A percentile compares a stretch with the other conserved stretches of the same genome.
phyloP scores from a whole-genome alignment of 2,329 filamentous ascomycete genomes.

The Calonectria pauciramosa region DNA sequence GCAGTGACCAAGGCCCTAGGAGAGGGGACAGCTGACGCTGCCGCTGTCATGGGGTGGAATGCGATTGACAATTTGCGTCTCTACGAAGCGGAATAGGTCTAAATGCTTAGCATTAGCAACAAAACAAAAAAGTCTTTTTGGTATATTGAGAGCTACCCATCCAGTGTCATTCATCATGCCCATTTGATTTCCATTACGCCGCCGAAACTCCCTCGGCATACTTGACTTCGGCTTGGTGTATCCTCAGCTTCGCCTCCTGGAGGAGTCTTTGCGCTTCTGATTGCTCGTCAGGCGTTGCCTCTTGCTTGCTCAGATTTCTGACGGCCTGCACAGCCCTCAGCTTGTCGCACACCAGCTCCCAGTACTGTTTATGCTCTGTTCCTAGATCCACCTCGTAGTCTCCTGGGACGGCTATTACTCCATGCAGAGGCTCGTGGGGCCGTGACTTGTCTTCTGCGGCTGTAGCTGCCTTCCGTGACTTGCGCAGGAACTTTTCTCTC shows the following conservation, averaged over 20 bases:
- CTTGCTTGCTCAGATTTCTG: conserved; percentile 48
- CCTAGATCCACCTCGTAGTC: conserved; percentile 50
- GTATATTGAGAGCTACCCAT: conserved; percentile 39
- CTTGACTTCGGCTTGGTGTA: conserved; percentile 54
- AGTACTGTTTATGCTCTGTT: conserved; percentile 51
- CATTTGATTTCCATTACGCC: conserved; percentile 22
- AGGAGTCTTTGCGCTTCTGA: conserved; percentile 48
- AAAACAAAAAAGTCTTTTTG: conserved; percentile 29
- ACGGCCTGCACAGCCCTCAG: conserved; percentile 55
- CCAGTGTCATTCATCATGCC: conserved; percentile 22
- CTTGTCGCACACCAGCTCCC: conserved; percentile 58
- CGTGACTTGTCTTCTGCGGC: conserved; percentile 34
- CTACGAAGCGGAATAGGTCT: conserved; percentile 40
- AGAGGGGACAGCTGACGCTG: conserved; percentile 58
- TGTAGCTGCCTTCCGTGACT: conserved; percentile 53
- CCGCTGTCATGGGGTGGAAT: conserved; percentile 72
- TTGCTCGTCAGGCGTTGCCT: conserved; percentile 44
- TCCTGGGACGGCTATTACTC: conserved; percentile 53
- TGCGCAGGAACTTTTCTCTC: conserved; percentile 48
- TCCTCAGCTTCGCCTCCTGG: conserved; percentile 49
- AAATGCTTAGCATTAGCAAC: conserved; percentile 37
- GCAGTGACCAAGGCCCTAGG: conserved; percentile 69
- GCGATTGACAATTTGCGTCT: conserved; percentile 65
- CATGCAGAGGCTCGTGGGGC: conserved; percentile 49
- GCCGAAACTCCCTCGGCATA: conserved; percentile 48